Evolutionary conservation across 495 filamentous ascomycete species (phyloP).

Genomic region (Cercophora sp.): DNA sequence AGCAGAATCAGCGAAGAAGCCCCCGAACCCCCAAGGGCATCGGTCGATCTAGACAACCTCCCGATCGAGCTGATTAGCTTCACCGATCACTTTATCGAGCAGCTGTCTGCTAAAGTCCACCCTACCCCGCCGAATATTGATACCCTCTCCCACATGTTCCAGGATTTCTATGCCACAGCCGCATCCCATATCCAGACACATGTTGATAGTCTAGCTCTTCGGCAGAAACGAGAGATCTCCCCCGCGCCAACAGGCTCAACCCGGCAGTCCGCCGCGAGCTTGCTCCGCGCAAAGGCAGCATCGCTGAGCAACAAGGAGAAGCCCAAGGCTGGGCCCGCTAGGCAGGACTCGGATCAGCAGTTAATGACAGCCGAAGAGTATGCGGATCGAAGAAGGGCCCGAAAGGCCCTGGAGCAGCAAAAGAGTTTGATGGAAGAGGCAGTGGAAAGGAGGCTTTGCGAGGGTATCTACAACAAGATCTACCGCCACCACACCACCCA

Average conservation of each 20-base stretch:
- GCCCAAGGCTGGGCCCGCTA: constrained; percentile 31
- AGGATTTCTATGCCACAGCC: constrained; percentile 87
- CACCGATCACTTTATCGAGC: constrained; percentile 92
- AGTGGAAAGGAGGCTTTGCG: constrained; percentile 82
- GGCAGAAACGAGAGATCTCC: constrained; percentile 60
- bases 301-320: constrained; percentile 50
- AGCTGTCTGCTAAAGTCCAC: constrained; percentile 81
- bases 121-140: constrained; percentile 79
- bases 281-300: constrained; percentile 48
- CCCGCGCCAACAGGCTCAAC: constrained; percentile 49
- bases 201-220: constrained; percentile 73
- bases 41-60: constrained; percentile 74
- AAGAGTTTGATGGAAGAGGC: constrained; percentile 79
- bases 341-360: constrained; percentile 61
- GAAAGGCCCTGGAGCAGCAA: constrained; percentile 73
- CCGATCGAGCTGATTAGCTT: constrained; percentile 89
- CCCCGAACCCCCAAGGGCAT: constrained; percentile 49
- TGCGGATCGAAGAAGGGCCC: constrained; percentile 68
- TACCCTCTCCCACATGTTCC: constrained; percentile 79
- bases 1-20: constrained; percentile 50
- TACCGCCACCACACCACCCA: constrained; percentile 89
- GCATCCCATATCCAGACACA: constrained; percentile 83
- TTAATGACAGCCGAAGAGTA: constrained; percentile 91
- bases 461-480: constrained; percentile 78
- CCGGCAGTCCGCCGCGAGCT: constrained; percentile 47